Evolutionary conservation across 257 asterid genomes (phyloP).

Genomic region (Solanum pimpinellifolium): DNA sequence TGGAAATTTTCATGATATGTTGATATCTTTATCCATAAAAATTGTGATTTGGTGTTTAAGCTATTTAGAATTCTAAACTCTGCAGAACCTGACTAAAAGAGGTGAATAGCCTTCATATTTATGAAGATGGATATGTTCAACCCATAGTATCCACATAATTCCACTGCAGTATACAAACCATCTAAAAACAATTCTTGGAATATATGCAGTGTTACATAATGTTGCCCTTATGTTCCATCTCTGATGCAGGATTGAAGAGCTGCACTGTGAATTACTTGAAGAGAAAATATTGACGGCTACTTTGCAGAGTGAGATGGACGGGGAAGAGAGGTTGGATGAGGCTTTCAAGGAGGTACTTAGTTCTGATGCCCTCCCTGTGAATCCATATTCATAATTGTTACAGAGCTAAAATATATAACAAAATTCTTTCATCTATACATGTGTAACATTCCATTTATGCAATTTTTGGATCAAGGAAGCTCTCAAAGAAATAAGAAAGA

Average conservation of each 20-base stretch:
- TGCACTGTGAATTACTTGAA: constrained; percentile 48
- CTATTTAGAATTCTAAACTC: background rate
- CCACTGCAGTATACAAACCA: background rate
- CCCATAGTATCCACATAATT: background rate
- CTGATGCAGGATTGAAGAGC: constrained; percentile 59
- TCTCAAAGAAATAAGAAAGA: background rate
- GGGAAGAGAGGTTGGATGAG: constrained; percentile 35
- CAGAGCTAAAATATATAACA: background rate
- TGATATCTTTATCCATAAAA: background rate
- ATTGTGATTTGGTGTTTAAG: background rate
- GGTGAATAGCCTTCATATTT: background rate
- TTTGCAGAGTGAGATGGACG: constrained; percentile 43
- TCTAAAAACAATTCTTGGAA: background rate
- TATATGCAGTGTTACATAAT: background rate
- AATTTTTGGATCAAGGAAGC: background rate
- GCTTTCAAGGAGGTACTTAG: constrained; percentile 53
- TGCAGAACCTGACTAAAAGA: background rate
- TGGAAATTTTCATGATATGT: background rate
- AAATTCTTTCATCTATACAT: background rate
- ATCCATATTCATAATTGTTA: background rate
- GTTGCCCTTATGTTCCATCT: background rate
- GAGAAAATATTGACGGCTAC: constrained; percentile 36
- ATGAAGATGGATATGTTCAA: background rate
- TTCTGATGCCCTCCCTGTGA: background rate
- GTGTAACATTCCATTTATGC: background rate